These are phyloP conservation scores for Acacia pycnantha DNA, from an alignment of 331 rosid species.

Conservation along the genomic window DNA sequence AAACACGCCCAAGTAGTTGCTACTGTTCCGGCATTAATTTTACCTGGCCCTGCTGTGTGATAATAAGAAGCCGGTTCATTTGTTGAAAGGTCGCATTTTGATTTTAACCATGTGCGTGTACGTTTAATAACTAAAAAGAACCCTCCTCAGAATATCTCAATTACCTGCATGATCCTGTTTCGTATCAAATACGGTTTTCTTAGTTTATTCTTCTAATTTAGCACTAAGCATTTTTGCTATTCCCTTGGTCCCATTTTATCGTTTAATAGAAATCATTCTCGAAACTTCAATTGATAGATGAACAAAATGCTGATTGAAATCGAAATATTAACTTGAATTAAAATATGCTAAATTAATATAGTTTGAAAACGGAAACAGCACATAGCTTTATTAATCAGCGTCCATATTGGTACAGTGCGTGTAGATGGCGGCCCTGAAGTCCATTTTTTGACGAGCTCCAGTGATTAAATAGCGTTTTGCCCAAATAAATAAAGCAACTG, in stretches of 20 bases:
- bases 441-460: background rate
- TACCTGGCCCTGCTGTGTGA: background rate
- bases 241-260: background rate
- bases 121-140: background rate
- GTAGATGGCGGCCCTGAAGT: background rate
- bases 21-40: background rate
- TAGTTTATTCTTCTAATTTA: background rate
- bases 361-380: background rate
- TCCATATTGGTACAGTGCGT: background rate
- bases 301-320: background rate
- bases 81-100: background rate
- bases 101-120: background rate
- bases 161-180: background rate
- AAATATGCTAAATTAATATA: background rate
- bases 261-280: background rate
- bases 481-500: background rate
- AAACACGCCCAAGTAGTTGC: background rate
- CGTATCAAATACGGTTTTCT: background rate
- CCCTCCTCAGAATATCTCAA: background rate
- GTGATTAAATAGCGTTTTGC: background rate
- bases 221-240: background rate
- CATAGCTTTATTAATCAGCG: background rate
- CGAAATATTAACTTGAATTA: background rate
- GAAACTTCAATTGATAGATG: background rate
- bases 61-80: background rate